These are phyloP conservation scores for Yarrowia sp. DNA, from an alignment of 805 yeast genomes.

Conservation along the genomic window DNA sequence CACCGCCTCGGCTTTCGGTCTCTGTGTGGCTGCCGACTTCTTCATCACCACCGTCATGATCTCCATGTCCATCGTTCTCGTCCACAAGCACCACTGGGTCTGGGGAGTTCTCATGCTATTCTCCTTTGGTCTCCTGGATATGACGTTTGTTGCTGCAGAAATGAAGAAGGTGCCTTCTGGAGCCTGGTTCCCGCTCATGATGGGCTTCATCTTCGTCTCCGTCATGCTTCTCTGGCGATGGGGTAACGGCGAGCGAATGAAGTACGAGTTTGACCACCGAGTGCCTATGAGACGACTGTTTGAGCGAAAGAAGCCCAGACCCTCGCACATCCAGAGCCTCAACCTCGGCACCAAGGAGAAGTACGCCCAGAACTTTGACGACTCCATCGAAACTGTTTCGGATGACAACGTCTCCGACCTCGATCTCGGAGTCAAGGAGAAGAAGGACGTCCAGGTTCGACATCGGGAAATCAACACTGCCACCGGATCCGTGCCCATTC, in stretches of 20 bases:
- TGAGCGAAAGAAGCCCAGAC: conserved; percentile 2
- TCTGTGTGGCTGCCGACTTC: conserved; percentile 57
- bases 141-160: conserved; percentile 48
- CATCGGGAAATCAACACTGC: conserved; percentile 25
- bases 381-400: conserved; percentile 4
- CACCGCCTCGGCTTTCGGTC: conserved; percentile 56
- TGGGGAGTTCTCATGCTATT: conserved; percentile 42
- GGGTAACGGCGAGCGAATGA: conserved; percentile 10
- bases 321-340: not conserved
- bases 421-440: conserved; percentile 9
- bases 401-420: not conserved
- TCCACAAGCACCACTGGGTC: conserved; percentile 43
- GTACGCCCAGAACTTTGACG: conserved; percentile 10
- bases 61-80: conserved; percentile 48
- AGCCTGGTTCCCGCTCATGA: conserved; percentile 57
- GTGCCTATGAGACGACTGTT: conserved; percentile 11
- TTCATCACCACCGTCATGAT: conserved; percentile 51
- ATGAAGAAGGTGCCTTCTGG: conserved; percentile 55
- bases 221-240: conserved; percentile 22
- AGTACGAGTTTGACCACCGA: conserved; percentile 20
- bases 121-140: conserved; percentile 50
- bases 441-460: not conserved
- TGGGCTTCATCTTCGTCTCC: conserved; percentile 15
- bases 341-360: conserved; percentile 1
- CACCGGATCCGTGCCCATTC: conserved; percentile 19